phyloP scores from a whole-genome alignment of 2,329 filamentous ascomycete species.

The Ceratocystis colombiana region DNA sequence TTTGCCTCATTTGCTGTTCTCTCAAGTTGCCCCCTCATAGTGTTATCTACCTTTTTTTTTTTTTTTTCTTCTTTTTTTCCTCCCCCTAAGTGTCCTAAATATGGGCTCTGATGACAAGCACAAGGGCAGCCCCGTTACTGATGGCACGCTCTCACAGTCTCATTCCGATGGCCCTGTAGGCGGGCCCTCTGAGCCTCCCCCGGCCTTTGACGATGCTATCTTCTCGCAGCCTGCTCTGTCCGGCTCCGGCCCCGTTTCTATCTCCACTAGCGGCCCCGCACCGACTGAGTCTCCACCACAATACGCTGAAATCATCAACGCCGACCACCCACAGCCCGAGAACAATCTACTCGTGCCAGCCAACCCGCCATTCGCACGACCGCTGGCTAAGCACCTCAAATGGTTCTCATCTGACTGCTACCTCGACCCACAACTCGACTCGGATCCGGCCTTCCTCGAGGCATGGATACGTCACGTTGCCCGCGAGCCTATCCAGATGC shows the following conservation, averaged over 20 bases:
- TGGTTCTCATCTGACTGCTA: conserved; percentile 32
- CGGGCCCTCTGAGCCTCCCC: conserved; percentile 16
- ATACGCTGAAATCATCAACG: conserved; percentile 35
- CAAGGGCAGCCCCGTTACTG: background rate
- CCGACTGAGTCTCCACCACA: conserved; percentile 37
- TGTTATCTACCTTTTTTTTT: background rate
- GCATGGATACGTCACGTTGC: conserved; percentile 39
- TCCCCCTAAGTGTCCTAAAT: background rate
- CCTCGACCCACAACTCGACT: conserved; percentile 39
- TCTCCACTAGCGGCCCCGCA: background rate
- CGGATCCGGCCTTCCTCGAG: conserved; percentile 38
- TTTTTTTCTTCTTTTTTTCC: background rate
- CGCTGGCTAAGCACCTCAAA: conserved; percentile 28
- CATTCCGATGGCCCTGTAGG: background rate
- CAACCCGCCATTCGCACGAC: conserved; percentile 25
- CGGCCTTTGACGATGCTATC: conserved; percentile 14
- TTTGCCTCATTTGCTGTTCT: background rate
- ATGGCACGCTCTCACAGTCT: background rate
- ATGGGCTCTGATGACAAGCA: conserved; percentile 9
- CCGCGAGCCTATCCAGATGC: conserved; percentile 43
- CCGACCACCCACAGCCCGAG: conserved; percentile 26
- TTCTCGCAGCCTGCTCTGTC: background rate
- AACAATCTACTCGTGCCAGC: conserved; percentile 29
- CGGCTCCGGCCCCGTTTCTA: background rate
- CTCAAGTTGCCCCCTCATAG: background rate